Conservation (phyloP, 2,329 filamentous ascomycete genomes). For the Sporothrix protearum region DNA sequence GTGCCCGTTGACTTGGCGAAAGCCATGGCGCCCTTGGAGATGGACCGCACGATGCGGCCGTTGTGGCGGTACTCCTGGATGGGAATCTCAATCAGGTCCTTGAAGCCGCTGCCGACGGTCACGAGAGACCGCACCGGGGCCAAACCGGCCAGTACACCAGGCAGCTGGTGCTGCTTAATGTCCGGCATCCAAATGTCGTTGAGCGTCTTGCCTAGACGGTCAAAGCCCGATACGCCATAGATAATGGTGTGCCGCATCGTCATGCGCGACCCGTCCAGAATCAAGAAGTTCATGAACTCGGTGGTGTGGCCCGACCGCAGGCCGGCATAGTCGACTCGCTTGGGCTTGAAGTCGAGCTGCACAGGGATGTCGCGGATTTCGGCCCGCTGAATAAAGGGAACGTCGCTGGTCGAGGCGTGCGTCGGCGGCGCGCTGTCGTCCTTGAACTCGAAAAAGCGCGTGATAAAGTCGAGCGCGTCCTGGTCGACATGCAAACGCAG, state of each 20-base stretch:
- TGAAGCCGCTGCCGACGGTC: conserved; percentile 83
- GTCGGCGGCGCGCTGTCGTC: conserved; percentile 59
- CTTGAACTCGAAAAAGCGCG: conserved; percentile 96
- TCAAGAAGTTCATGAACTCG: conserved; percentile 98
- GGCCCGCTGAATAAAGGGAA: conserved; percentile 83
- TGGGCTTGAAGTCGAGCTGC: conserved; percentile 92
- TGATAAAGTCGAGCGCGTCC: conserved; percentile 95
- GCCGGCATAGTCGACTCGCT: conserved; percentile 92
- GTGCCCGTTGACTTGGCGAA: conserved; percentile 93
- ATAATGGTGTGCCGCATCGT: conserved; percentile 84
- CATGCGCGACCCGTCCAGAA: conserved; percentile 84
- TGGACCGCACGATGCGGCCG: conserved; percentile 83
- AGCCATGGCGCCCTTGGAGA: conserved; percentile 82
- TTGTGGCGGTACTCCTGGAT: conserved; percentile 93
- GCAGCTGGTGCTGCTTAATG: conserved; percentile 83
- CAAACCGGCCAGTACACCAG: conserved; percentile 80
- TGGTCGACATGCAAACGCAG: conserved; percentile 93
- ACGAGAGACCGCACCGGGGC: conserved; percentile 87
- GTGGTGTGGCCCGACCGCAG: conserved; percentile 90
- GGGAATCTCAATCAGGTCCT: conserved; percentile 82
- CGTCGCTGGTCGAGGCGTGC: conserved; percentile 61
- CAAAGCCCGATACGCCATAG: conserved; percentile 87
- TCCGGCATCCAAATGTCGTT: conserved; percentile 98
- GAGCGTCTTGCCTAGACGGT: conserved; percentile 80
- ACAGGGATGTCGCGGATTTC: conserved; percentile 82